phyloP scores from a whole-genome alignment of 2,329 filamentous ascomycete genomes.

The Apiospora sp. region DNA sequence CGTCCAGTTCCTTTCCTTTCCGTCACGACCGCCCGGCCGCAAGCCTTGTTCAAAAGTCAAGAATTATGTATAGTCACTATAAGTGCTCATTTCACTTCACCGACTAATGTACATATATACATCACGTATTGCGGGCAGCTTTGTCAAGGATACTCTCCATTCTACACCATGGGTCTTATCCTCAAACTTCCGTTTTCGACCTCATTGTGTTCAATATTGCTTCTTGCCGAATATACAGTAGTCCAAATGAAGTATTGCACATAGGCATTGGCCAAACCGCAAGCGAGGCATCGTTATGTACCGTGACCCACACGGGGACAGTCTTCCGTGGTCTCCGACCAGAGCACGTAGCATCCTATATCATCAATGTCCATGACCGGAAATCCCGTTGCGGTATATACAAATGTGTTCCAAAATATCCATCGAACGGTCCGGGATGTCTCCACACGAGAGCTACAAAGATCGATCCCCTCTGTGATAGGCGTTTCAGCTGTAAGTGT shows the following conservation, averaged over 20 bases:
- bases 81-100: not conserved
- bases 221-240: not conserved
- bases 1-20: not conserved
- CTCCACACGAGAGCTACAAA: constrained; percentile 11
- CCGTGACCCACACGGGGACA: not conserved
- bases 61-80: not conserved
- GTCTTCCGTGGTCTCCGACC: not conserved
- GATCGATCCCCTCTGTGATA: constrained; percentile 2
- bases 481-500: constrained; percentile 8
- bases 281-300: not conserved
- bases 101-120: no score
- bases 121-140: not conserved
- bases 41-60: not conserved
- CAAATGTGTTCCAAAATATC: not conserved
- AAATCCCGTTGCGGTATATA: not conserved
- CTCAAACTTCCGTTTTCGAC: not conserved
- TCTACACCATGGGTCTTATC: not conserved
- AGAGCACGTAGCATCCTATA: not conserved
- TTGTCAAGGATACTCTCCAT: no score
- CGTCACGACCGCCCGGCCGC: not conserved
- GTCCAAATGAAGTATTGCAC: not conserved
- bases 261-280: not conserved
- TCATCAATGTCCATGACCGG: not conserved
- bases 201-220: not conserved
- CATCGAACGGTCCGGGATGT: constrained; percentile 11